Evolutionary conservation across 1,284 basidiomycete species (phyloP), one percentile per base, ranked within the genome.

Genomic region (Sanguinoderma infundibulare): DNA sequence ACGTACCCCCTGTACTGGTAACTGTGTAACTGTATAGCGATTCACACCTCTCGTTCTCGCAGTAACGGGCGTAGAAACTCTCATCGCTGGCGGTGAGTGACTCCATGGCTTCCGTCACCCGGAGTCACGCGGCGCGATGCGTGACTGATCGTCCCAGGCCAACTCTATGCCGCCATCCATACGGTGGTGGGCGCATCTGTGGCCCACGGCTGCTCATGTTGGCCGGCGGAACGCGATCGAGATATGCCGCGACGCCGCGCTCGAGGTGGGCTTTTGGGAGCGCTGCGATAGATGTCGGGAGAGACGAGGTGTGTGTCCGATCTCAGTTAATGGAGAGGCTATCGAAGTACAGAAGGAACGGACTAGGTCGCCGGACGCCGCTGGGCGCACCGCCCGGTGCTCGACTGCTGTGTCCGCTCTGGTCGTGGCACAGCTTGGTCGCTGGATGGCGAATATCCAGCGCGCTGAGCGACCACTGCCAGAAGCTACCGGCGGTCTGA

Each of bases 321-420:
- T 56, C 55, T 49, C 46, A 49, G 28, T 49, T 49, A 20, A 49
- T 32, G 26, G 17, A 32, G 28, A 17, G 30, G 46, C 28, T 49
- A n/a, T n/a, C n/a, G 28, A 20, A 32, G n/a, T 32, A 26, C 24
- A 24, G 12, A 14, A 14, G 24, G 24, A n/a, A 14, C 12, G 14
- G 42, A 12, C 15, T 5, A 28, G 28, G 42, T 22, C 42, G 26
- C 7, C 26, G 36, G 24, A 44, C 47, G 24, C 47, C 55, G 55
- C 55, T 57, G 34, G 3, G 7, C 15, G n/a, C 54, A 57, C 55
- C 38, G 55, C 55, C 44, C 9, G 28, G 47, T 55, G 34, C 17
- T 36, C 32, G n/a, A 26, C 54, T 51, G 47, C 47, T 39, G 35
- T 51, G 47, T 50, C 30, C 30, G 36, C 34, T 38, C 36, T 28